Percentiles rank a stretch among this genome's conserved stretches.
Conservation (phyloP, 345 rosid genomes). For the Bruguiera gymnorhiza region DNA sequence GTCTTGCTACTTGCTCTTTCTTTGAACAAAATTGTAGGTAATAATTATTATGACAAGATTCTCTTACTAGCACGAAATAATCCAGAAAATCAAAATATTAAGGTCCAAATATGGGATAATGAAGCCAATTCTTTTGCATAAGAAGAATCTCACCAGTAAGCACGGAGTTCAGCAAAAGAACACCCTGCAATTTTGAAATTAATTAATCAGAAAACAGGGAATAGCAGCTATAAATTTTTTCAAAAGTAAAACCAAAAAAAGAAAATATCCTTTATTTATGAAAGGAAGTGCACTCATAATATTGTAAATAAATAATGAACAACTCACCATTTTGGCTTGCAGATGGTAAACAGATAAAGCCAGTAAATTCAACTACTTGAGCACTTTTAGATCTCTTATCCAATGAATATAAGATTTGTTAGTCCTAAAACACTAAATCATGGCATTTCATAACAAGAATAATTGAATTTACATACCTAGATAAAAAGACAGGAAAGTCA, state of each 20-base stretch:
- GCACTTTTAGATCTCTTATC: no score
- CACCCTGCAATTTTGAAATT: constrained; percentile 50
- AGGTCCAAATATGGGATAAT: background rate
- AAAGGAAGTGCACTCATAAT: background rate
- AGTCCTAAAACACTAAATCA: no score
- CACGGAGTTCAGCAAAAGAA: constrained; percentile 82
- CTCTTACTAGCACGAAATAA: background rate
- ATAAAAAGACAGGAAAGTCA: no score
- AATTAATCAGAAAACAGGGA: background rate
- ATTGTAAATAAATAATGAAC: no score
- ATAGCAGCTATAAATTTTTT: constrained; percentile 1
- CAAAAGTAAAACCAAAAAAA: background rate
- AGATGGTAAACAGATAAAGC: no score
- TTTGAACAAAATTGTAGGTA: no score
- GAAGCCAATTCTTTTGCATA: background rate
- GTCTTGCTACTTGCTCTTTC: no score
- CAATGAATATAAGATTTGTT: no score
- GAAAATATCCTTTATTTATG: background rate
- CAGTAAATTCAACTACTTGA: no score
- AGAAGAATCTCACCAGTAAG: constrained; percentile 62
- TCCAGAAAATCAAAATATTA: background rate
- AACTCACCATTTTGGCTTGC: no score
- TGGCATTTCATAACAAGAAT: no score
- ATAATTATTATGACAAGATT: background rate
- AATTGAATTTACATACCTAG: no score